Evolutionary conservation across 306 rosid genomes (phyloP).

Genomic region (Lathyrus aphaca): DNA sequence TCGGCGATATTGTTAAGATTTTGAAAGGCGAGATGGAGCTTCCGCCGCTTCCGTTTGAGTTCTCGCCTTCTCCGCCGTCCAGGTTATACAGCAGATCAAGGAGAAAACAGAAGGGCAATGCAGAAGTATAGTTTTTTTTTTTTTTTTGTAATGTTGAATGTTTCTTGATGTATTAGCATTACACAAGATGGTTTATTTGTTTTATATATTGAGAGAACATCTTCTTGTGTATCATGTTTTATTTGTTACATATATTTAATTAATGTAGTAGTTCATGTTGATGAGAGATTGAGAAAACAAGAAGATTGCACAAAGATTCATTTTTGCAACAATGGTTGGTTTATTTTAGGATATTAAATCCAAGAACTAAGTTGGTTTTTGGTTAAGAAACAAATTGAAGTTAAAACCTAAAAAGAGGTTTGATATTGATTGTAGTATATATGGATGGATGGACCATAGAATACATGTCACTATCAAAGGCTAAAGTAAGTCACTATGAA

Average conservation of each 20-base stretch:
- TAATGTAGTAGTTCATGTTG: conserved; percentile 31
- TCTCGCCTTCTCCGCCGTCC: conserved; percentile 91
- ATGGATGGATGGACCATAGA: conserved; percentile 39
- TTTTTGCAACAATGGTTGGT: conserved; percentile 24
- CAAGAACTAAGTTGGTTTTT: conserved; percentile 31
- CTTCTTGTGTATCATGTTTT: conserved; percentile 3
- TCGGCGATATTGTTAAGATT: conserved; percentile 81
- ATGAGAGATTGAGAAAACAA: conserved; percentile 20
- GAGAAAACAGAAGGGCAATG: conserved; percentile 58
- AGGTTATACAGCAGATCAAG: conserved; percentile 70
- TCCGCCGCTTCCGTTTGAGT: conserved; percentile 78
- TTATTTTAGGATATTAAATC: conserved; percentile 13
- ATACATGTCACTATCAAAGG: conserved; percentile 45
- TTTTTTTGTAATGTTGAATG: conserved; percentile 26
- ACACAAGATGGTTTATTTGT: conserved; percentile 5
- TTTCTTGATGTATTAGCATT: conserved; percentile 9
- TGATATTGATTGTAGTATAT: conserved; percentile 29
- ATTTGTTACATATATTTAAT: conserved; percentile 18
- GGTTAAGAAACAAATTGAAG: conserved; percentile 28
- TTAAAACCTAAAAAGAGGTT: conserved; percentile 40
- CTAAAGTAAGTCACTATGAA: conserved; percentile 44
- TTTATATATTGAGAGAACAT: conserved; percentile 19
- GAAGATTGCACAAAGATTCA: conserved; percentile 30
- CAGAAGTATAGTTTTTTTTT: conserved; percentile 44
- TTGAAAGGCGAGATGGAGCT: conserved; percentile 88